These are phyloP conservation scores for Platanthera guangdongensis DNA, from an alignment of 106 monocot species.

Conservation along the genomic window DNA sequence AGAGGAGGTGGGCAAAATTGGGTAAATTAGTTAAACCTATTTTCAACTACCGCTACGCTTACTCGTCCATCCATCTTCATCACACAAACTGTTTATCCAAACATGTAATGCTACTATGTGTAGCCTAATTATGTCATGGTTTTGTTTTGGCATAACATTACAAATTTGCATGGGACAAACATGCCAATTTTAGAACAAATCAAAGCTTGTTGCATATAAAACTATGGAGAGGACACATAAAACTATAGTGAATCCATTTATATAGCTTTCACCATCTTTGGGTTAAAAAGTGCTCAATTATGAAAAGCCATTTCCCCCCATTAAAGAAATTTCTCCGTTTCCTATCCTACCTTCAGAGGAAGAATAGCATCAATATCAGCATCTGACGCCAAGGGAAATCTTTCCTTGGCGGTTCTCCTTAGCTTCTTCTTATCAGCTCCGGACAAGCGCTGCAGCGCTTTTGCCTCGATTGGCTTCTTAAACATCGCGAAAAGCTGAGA, in stretches of 20 bases:
- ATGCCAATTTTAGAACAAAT: neutral
- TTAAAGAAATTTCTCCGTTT: too few relatives aligned
- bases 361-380: slow-evolving; percentile 72
- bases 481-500: slow-evolving; percentile 44
- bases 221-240: neutral
- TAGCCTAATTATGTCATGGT: neutral
- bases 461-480: slow-evolving; percentile 72
- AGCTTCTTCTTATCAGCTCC: slow-evolving; percentile 95
- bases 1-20: too few relatives aligned
- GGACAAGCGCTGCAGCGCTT: slow-evolving; percentile 67
- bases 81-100: slow-evolving; percentile 1
- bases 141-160: neutral
- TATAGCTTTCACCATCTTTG: neutral
- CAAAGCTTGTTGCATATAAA: neutral
- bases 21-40: too few relatives aligned
- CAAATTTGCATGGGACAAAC: neutral
- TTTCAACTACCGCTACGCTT: neutral
- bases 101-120: neutral
- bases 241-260: neutral
- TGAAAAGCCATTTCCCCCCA: neutral
- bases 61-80: neutral
- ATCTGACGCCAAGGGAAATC: slow-evolving; percentile 77
- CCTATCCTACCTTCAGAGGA: slow-evolving; percentile 64
- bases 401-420: slow-evolving; percentile 60
- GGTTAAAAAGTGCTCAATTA: neutral